Percentiles rank a stretch among this genome's conserved stretches.
Evolutionary conservation across 1,139 yeast genomes (phyloP).

Genomic region (Hanseniaspora sp.): DNA sequence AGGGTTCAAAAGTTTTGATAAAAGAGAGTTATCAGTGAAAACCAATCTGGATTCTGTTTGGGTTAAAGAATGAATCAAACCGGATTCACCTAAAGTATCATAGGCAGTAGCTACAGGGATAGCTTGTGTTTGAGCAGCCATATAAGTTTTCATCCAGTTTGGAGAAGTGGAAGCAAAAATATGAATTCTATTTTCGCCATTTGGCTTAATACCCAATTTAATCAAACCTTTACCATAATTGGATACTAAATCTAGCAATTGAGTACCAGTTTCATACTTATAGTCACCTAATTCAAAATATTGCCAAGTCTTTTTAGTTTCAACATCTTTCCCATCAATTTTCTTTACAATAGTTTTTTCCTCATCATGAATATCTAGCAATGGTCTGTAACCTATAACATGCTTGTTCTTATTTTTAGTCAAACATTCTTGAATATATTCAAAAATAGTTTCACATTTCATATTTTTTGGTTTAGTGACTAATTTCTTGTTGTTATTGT

Average conservation of each 20-base stretch:
- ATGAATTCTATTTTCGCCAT: constrained; percentile 55
- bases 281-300: constrained; percentile 72
- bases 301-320: constrained; percentile 76
- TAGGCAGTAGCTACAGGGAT: constrained; percentile 92
- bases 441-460: constrained; percentile 58
- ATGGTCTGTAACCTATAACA: constrained; percentile 74
- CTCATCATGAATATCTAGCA: constrained; percentile 64
- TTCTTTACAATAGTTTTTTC: constrained; percentile 61
- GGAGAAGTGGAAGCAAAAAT: constrained; percentile 77
- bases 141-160: constrained; percentile 80
- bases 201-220: constrained; percentile 60
- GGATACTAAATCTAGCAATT: constrained; percentile 42
- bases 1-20: constrained; percentile 59
- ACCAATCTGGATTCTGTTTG: constrained; percentile 72
- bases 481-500: constrained; percentile 5
- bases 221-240: constrained; percentile 65
- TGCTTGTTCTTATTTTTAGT: constrained; percentile 42
- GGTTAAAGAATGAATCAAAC: constrained; percentile 72
- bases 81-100: constrained; percentile 89
- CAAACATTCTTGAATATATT: constrained; percentile 55
- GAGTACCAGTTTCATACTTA: constrained; percentile 50
- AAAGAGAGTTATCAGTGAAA: constrained; percentile 69
- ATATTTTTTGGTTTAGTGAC: constrained; percentile 45
- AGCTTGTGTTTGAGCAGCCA: constrained; percentile 65
- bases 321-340: constrained; percentile 61